Evolutionary conservation across 345 rosid genomes (phyloP), one percentile per base, ranked within the genome.

Genomic region (Physaria fendleri): DNA sequence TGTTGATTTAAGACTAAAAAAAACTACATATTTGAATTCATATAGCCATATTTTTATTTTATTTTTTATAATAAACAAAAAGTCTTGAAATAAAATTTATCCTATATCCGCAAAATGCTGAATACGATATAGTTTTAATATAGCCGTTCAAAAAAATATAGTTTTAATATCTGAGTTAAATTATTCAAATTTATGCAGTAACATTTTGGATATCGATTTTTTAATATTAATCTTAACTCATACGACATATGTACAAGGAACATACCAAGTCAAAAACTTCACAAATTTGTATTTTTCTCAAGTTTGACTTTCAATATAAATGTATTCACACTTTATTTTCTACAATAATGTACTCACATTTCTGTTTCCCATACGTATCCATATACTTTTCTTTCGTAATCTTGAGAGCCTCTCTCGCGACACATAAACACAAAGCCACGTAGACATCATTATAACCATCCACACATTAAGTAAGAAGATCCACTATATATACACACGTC

Each of bases 381-480:
- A 39, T 5, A 5, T 17, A 18, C 7, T 32, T 32, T 52, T 64
- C 17, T 28, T 51, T 52, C 68, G 69, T 34, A 64, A 54, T 21
- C 46, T 5, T 5, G 43, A 24, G 21, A 55, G 13, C 17, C 7
- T 24, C 30, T 37, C 47, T 65, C 6, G 22, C 56, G 39, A 55
- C 56, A 65, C 62, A 55, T 44, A 34, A 34, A 45, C 32, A 25
- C 6, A 16, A 54, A 65, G 69, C 55, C 46, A 65, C 55, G 55
- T 55, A 33, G 20, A 53, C 55, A 65, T 35, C 38, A 55, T 65
- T 29, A 37, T 14, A 14, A 8, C 43, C 16, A 39, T 39, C 43
- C 43, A 39, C 43, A 39, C 21, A 14, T 15, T 34, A 34, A 34
- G 50, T 49, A 18, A 38, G 40, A n/a, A 4, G 7, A 30, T 32